These are phyloP conservation scores for Starmerella apis DNA, from an alignment of 805 yeast species.

Conservation along the genomic window DNA sequence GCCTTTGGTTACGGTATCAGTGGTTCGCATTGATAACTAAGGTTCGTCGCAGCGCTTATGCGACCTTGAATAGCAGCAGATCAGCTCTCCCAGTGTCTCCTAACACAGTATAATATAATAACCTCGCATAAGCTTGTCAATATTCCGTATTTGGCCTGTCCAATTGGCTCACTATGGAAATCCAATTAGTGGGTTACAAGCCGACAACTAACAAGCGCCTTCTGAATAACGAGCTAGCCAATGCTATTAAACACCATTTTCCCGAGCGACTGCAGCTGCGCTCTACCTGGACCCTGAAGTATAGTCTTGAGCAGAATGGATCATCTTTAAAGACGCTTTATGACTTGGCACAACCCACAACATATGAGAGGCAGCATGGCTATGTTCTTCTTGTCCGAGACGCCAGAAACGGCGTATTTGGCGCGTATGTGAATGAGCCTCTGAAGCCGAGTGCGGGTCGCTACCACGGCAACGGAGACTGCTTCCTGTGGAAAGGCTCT, in stretches of 20 bases:
- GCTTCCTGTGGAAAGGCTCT: conserved; percentile 74
- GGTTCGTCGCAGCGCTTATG: not conserved
- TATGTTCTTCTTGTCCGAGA: conserved; percentile 69
- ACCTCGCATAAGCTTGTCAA: no score
- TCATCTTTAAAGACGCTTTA: conserved; percentile 75
- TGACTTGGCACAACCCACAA: conserved; percentile 40
- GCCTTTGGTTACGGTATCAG: no score
- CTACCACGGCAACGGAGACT: conserved; percentile 89
- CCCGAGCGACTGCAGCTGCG: conserved; percentile 72
- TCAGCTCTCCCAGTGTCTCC: no score
- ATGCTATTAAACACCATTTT: conserved; percentile 57
- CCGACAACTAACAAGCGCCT: conserved; percentile 48
- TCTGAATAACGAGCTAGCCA: conserved; percentile 54
- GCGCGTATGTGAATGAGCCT: conserved; percentile 62
- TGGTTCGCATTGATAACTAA: not conserved
- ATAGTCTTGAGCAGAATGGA: conserved; percentile 88
- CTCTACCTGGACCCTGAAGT: conserved; percentile 65
- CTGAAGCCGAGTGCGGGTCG: conserved; percentile 53
- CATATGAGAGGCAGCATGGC: conserved; percentile 40
- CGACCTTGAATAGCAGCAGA: not conserved
- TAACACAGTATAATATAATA: no score
- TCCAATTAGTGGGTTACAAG: conserved; percentile 48
- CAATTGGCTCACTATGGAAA: conserved; percentile 7
- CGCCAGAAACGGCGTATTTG: conserved; percentile 52
- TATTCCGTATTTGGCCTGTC: no score